Conservation (phyloP, 129 eudicot species). For the Oenanthe sinensis region DNA sequence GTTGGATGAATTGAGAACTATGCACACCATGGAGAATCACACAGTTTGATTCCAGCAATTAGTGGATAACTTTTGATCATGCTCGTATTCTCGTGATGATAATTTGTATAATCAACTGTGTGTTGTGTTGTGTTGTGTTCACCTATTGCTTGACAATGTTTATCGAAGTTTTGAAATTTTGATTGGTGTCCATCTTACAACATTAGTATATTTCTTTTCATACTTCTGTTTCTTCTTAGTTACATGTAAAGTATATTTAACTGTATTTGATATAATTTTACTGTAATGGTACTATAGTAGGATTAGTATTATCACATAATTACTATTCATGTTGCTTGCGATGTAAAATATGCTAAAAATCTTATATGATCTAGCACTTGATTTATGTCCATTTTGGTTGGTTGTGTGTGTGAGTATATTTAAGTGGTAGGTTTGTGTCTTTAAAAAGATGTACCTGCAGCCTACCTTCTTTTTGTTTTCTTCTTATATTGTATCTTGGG, state of each 20-base stretch:
- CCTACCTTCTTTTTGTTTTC: not conserved
- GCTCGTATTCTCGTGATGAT: not conserved
- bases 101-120: not conserved
- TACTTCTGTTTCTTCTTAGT: not conserved
- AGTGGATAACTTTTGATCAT: not conserved
- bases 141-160: not conserved
- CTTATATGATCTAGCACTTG: not conserved
- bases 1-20: not conserved
- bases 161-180: not conserved
- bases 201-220: not conserved
- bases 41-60: not conserved
- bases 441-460: not conserved
- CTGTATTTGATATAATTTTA: not conserved
- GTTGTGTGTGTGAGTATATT: not conserved
- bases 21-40: not conserved
- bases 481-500: not conserved
- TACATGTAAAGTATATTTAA: not conserved
- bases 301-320: not conserved
- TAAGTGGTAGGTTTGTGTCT: not conserved
- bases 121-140: not conserved
- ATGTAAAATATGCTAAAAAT: not conserved
- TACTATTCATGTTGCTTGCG: not conserved
- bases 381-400: not conserved
- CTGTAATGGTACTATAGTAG: not conserved
- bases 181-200: not conserved